These are phyloP conservation scores for Euphorbia schlechtendalii DNA, from an alignment of 441 rosid genomes.

Conservation along the genomic window DNA sequence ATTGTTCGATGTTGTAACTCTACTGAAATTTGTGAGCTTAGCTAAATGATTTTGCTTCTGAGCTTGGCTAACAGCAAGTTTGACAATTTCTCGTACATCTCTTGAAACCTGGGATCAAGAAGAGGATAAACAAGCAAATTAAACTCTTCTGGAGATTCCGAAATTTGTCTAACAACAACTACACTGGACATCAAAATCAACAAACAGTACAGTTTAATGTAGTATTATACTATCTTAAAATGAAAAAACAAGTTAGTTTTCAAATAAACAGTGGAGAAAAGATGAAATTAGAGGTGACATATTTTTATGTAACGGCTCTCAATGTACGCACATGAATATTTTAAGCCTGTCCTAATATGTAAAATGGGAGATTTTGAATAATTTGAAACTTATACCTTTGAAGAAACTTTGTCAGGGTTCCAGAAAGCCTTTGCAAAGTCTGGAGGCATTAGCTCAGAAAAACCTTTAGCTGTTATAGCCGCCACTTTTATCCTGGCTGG, in stretches of 20 bases:
- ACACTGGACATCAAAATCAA: neutral
- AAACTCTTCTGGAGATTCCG: slow-evolving; percentile 5
- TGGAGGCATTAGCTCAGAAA: slow-evolving; percentile 89
- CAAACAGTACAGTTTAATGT: slow-evolving; percentile 1
- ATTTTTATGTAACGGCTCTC: neutral
- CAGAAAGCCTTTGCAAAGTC: slow-evolving; percentile 81
- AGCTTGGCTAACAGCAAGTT: slow-evolving; percentile 77
- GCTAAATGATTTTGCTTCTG: slow-evolving; percentile 57
- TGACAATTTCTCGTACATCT: slow-evolving; percentile 75
- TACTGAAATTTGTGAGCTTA: slow-evolving; percentile 57
- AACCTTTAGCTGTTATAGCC: slow-evolving; percentile 71
- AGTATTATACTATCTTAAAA: neutral
- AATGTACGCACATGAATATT: slow-evolving; percentile 4
- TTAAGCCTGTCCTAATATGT: neutral
- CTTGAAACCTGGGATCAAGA: slow-evolving; percentile 52
- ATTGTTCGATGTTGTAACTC: slow-evolving; percentile 52
- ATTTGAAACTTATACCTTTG: slow-evolving; percentile 44
- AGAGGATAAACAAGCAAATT: slow-evolving; percentile 14
- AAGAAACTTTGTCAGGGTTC: slow-evolving; percentile 63
- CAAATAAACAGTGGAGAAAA: no score
- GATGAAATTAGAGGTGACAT: neutral
- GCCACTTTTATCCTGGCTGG: slow-evolving; percentile 57
- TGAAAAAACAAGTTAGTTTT: no score
- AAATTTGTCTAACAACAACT: neutral
- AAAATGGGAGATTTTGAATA: neutral